Conservation (phyloP, 768 basidiomycete genomes). For the Leucocoprinus birnbaumii region DNA sequence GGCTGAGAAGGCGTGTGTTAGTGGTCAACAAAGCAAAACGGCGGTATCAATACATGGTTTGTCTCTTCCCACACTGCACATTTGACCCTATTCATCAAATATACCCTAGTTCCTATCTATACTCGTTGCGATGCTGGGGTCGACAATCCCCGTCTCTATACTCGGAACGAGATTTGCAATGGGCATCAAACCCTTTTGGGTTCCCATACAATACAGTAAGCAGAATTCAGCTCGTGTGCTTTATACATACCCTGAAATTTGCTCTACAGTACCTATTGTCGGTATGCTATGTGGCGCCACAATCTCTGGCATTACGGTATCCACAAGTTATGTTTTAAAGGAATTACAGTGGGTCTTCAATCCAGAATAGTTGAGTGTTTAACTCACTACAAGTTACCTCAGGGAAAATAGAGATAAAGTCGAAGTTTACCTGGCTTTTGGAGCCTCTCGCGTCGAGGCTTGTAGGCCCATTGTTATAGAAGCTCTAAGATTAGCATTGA, state of each 20-base stretch:
- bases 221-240: conserved; percentile 17
- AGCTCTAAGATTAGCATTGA: conserved; percentile 75
- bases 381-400: background rate
- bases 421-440: conserved; percentile 84
- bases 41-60: conserved; percentile 74
- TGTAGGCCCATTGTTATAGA: conserved; percentile 77
- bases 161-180: conserved; percentile 76
- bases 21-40: conserved; percentile 79
- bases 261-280: conserved; percentile 65
- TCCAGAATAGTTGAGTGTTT: background rate
- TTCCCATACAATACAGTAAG: conserved; percentile 73
- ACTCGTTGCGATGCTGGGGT: conserved; percentile 65
- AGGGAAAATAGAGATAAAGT: conserved; percentile 85
- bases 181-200: conserved; percentile 78
- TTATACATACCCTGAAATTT: background rate
- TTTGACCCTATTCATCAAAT: background rate
- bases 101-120: conserved; percentile 58
- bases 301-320: conserved; percentile 72
- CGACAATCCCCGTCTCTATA: conserved; percentile 78
- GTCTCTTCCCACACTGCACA: background rate
- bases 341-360: conserved; percentile 65
- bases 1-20: conserved; percentile 19
- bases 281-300: conserved; percentile 86
- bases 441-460: conserved; percentile 81
- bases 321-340: conserved; percentile 66